Evolutionary conservation across 1,284 basidiomycete genomes (phyloP).

Genomic region (Rhodotorula sp.): DNA sequence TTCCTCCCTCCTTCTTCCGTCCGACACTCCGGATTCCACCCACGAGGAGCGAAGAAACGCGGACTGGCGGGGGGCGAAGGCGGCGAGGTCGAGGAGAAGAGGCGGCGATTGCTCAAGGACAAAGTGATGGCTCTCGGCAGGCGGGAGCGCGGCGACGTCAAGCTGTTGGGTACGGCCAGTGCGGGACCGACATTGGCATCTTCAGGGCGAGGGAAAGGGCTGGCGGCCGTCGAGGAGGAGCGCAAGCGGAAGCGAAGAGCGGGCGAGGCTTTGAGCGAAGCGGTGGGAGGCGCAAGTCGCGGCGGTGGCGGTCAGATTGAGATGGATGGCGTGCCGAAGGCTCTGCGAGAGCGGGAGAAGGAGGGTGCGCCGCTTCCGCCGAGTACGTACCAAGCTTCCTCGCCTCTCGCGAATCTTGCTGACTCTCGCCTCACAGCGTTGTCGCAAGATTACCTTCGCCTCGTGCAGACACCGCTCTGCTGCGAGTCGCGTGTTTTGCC

Average conservation of each 20-base stretch:
- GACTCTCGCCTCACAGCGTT: conserved; percentile 24
- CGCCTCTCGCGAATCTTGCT: background rate
- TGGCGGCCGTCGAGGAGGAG: conserved; percentile 12
- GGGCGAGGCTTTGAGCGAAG: conserved; percentile 39
- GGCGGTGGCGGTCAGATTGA: conserved; percentile 9
- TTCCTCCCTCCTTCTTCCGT: conserved; percentile 38
- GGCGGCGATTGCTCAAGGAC: conserved; percentile 34
- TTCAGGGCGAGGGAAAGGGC: conserved; percentile 8
- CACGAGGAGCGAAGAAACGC: conserved; percentile 35
- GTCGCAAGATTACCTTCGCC: conserved; percentile 39
- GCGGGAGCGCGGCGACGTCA: conserved; percentile 41
- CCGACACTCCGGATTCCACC: conserved; percentile 43
- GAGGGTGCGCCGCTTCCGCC: background rate
- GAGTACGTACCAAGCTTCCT: background rate
- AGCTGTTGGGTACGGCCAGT: conserved; percentile 24
- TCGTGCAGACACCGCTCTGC: conserved; percentile 44
- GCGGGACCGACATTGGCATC: background rate
- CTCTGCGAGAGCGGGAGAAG: conserved; percentile 3
- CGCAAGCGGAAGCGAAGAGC: conserved; percentile 43
- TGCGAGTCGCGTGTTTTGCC: conserved; percentile 49
- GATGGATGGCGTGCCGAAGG: conserved; percentile 7
- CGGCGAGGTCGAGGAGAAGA: conserved; percentile 9
- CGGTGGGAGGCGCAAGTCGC: conserved; percentile 30
- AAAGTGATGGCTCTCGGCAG: conserved; percentile 41
- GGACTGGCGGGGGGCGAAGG: background rate